Conservation (phyloP, 1,284 basidiomycete species). For the Sporisorium iseilematis-ciliati region DNA sequence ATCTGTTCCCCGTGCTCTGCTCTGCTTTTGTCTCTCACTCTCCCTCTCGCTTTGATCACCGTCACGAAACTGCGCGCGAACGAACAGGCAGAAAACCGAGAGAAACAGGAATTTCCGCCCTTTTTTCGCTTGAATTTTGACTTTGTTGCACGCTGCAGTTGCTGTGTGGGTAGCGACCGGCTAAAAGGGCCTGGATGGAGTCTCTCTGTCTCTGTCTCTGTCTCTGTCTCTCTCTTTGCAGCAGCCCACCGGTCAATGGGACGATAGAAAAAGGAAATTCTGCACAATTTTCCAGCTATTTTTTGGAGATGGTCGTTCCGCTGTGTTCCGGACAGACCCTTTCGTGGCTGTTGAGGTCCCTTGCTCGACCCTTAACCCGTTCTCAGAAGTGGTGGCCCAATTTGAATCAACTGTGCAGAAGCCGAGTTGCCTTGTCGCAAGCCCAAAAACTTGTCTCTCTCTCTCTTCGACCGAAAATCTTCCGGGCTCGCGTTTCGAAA, state of each 20-base stretch:
- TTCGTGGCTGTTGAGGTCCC: not conserved
- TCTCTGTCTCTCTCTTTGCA: not conserved
- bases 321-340: constrained; percentile 7
- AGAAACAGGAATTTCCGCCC: not conserved
- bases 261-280: not conserved
- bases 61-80: constrained; percentile 6
- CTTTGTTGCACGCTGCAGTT: no score
- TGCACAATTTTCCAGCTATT: not conserved
- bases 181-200: not conserved
- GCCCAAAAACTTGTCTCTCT: not conserved
- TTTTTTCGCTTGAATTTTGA: not conserved
- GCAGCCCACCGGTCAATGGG: constrained; percentile 1
- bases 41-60: constrained; percentile 13
- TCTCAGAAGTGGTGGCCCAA: not conserved
- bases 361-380: not conserved
- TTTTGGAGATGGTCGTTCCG: not conserved
- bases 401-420: not conserved
- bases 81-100: no score
- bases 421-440: not conserved
- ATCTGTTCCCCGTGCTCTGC: not conserved
- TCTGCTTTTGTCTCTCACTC: not conserved
- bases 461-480: constrained; percentile 27
- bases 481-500: constrained; percentile 16
- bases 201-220: no score
- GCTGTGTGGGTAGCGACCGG: no score